These are phyloP conservation scores for Cyclaneusma minus DNA, from an alignment of 2,329 filamentous ascomycete genomes.

Conservation along the genomic window DNA sequence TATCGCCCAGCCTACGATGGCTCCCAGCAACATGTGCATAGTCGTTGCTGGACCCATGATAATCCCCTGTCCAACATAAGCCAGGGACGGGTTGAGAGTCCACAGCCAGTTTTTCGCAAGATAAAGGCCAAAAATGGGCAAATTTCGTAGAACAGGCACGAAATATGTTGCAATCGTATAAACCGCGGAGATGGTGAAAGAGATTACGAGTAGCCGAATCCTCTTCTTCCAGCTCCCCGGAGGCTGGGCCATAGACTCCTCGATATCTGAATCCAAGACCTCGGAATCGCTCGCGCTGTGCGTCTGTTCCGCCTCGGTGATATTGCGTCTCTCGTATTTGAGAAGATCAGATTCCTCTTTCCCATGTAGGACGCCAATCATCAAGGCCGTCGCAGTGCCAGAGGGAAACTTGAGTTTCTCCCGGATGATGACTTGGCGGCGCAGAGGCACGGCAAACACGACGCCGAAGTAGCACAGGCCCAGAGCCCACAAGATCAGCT, in stretches of 20 bases:
- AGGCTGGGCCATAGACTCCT: too few relatives aligned
- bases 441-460: slow-evolving; percentile 82
- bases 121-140: slow-evolving; percentile 70
- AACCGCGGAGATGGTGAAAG: slow-evolving; percentile 41
- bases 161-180: slow-evolving; percentile 84
- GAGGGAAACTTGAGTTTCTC: slow-evolving; percentile 91
- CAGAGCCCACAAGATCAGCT: slow-evolving; percentile 77
- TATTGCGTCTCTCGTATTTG: too few relatives aligned
- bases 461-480: slow-evolving; percentile 95
- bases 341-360: slow-evolving; percentile 22
- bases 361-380: slow-evolving; percentile 83
- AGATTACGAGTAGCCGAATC: slow-evolving; percentile 28
- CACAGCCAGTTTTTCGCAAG: slow-evolving; percentile 77
- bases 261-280: too few relatives aligned
- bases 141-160: slow-evolving; percentile 63
- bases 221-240: slow-evolving; percentile 16
- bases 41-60: slow-evolving; percentile 97
- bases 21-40: slow-evolving; percentile 86
- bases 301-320: too few relatives aligned
- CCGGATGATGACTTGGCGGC: slow-evolving; percentile 80
- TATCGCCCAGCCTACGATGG: slow-evolving; percentile 77
- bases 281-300: too few relatives aligned
- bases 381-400: slow-evolving; percentile 84
- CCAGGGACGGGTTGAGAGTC: slow-evolving; percentile 93
- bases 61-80: slow-evolving; percentile 92